Percentiles rank a stretch among this genome's conserved stretches.
Conservation (phyloP, 1,284 basidiomycete genomes). For the Cerioporus squamosus region DNA sequence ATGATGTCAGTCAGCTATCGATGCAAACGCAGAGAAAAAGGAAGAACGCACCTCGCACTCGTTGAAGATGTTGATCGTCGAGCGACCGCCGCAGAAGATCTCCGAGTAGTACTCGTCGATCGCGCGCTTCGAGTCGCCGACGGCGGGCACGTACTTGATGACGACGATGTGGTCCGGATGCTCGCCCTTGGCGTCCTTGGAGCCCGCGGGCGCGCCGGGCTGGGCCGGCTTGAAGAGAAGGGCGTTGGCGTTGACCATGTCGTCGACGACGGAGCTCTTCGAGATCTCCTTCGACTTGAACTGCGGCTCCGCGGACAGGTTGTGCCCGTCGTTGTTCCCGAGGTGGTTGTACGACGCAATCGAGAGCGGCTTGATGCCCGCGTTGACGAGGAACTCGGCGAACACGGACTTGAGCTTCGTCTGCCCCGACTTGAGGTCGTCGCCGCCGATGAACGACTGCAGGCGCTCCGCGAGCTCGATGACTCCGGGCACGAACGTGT, state of each 20-base stretch:
- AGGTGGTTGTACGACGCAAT: constrained; percentile 99
- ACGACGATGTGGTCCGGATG: constrained; percentile 98
- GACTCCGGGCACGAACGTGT: constrained; percentile 97
- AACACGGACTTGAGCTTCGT: constrained; percentile 96
- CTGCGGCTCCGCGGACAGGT: constrained; percentile 90
- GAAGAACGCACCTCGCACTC: constrained; percentile 77
- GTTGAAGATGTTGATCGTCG: constrained; percentile 93
- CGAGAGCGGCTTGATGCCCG: constrained; percentile 97
- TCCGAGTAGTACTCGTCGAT: constrained; percentile 99
- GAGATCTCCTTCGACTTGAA: constrained; percentile 99
- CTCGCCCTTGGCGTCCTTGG: constrained; percentile 79
- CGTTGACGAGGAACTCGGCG: constrained; percentile 98
- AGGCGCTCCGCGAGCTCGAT: constrained; percentile 91
- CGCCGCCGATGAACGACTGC: constrained; percentile 94
- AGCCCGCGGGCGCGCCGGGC: constrained; percentile 58
- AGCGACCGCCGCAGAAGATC: constrained; percentile 82
- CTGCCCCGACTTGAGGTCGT: constrained; percentile 96
- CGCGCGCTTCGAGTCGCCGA: constrained; percentile 96
- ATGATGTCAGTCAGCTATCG: constrained; percentile 8
- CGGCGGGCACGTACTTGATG: constrained; percentile 93
- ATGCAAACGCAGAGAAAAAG: constrained; percentile 5
- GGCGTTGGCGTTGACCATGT: constrained; percentile 93
- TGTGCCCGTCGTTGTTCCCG: constrained; percentile 97
- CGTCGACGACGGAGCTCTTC: constrained; percentile 97
- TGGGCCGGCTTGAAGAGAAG: constrained; percentile 86